Evolutionary conservation across 805 yeast species (phyloP), one percentile per base, ranked within the genome.

Genomic region (Candida oleophila): DNA sequence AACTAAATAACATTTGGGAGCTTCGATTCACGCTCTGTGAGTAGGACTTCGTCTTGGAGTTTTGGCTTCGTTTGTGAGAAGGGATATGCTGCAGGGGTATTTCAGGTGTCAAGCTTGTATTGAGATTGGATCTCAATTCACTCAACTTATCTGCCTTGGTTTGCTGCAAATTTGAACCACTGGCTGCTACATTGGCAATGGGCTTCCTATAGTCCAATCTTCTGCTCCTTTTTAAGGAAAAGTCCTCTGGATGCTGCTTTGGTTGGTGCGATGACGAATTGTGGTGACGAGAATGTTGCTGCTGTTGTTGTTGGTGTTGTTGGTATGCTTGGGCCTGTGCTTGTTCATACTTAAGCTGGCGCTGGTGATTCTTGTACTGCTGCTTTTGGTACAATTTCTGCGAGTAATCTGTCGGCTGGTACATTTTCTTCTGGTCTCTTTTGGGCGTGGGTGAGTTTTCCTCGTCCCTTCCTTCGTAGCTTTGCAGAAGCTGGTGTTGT

Each of bases 181-280:
- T 36, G 42, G 33, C 35, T 34, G 46, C 42, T 21, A 44, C 7
- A 18, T 51, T 39, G 2, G 55, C 41, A n/a, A 49, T 21, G 32
- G 56, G 63, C 40, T 71, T 71, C 22, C 72, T 53, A 54, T 71
- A 71, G 49, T 70, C 74, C 2, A 66, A 60, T 40, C 77, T 57
- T 48, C 76, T 66, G 46, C 71, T 63, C 46, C 77, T 55, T 37
- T 62, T 61, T 48, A 71, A 59, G 2, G 71, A 53, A 52, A 68
- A 64, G 38, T 58, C 63, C 3, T 53, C 51, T 3, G 47, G 11
- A 21, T 16, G 42, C 15, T 18, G 40, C 22, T 9, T 5, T 15
- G 11, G 42, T 28, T 39, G 42, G 19, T 39, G 42, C 15, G 11
- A 12, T 22, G 41, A 38, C 5, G 30, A 25, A 25, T 15, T 41